Conservation (phyloP, 2,329 filamentous ascomycete genomes). For the Alternaria sp. region DNA sequence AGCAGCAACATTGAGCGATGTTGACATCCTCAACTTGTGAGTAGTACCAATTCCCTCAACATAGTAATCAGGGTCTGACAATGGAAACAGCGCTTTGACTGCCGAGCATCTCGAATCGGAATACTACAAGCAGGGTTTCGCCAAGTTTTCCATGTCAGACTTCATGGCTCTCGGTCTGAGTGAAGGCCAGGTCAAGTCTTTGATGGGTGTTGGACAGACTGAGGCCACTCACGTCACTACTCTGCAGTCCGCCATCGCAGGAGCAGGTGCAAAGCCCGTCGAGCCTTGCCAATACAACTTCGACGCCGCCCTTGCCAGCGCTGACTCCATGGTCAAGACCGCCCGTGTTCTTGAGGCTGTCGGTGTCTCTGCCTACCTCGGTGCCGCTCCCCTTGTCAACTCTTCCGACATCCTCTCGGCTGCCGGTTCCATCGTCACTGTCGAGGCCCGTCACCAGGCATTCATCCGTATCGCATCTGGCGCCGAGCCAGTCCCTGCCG, state of each 20-base stretch:
- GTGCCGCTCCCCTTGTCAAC: slow-evolving; percentile 72
- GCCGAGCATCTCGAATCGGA: slow-evolving; percentile 77
- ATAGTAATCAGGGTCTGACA: slow-evolving; percentile 42
- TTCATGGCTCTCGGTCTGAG: slow-evolving; percentile 71
- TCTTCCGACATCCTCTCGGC: slow-evolving; percentile 68
- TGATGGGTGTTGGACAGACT: slow-evolving; percentile 69
- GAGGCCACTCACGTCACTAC: slow-evolving; percentile 70
- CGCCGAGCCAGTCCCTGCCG: slow-evolving; percentile 69
- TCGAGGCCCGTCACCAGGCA: slow-evolving; percentile 78
- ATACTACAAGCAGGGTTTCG: slow-evolving; percentile 77
- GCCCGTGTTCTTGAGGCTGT: slow-evolving; percentile 76
- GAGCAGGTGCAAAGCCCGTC: slow-evolving; percentile 71
- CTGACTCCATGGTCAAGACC: slow-evolving; percentile 72
- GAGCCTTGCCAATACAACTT: slow-evolving; percentile 78
- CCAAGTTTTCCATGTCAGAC: slow-evolving; percentile 70
- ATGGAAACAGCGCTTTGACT: slow-evolving; percentile 68
- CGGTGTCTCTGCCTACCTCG: slow-evolving; percentile 76
- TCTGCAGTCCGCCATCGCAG: slow-evolving; percentile 68
- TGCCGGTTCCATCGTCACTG: slow-evolving; percentile 75
- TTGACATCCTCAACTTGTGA: slow-evolving; percentile 65
- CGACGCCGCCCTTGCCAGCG: slow-evolving; percentile 65
- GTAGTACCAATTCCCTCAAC: slow-evolving; percentile 32
- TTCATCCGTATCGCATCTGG: slow-evolving; percentile 71
- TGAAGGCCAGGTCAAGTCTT: slow-evolving; percentile 64
- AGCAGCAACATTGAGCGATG: slow-evolving; percentile 54